Evolutionary conservation across 1,139 yeast genomes (phyloP).

Genomic region (Spencermartinsiella ligniputridi): DNA sequence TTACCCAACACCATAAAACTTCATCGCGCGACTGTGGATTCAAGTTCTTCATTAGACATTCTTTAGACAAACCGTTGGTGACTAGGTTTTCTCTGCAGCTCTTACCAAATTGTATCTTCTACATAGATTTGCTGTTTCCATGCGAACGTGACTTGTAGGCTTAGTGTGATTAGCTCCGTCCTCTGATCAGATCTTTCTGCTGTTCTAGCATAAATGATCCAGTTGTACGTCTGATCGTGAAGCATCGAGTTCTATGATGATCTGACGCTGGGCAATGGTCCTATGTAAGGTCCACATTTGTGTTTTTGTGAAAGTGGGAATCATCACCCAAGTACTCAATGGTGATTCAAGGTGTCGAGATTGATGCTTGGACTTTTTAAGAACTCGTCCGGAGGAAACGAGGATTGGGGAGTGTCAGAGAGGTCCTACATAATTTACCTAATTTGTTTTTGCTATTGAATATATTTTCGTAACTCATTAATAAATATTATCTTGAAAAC

Average conservation of each 20-base stretch:
- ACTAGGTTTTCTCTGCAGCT: background rate
- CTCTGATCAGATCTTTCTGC: conserved; percentile 1
- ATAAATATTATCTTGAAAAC: background rate
- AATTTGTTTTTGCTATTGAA: background rate
- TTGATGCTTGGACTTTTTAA: conserved; percentile 40
- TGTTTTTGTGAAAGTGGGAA: background rate
- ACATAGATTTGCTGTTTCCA: background rate
- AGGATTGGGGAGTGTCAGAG: conserved; percentile 59
- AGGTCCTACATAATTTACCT: conserved; percentile 38
- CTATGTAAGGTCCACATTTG: conserved; percentile 1
- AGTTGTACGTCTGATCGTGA: background rate
- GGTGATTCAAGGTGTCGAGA: conserved; percentile 47
- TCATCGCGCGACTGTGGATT: too few species aligned
- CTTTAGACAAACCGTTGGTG: conserved; percentile 21
- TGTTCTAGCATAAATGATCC: background rate
- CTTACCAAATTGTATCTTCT: conserved; percentile 7
- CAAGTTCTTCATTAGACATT: too few species aligned
- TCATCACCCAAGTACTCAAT: conserved; percentile 4
- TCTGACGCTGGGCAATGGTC: conserved; percentile 3
- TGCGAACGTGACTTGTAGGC: conserved; percentile 1
- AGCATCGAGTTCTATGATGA: conserved; percentile 2
- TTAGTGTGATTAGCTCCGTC: conserved; percentile 1
- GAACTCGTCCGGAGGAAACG: conserved; percentile 50
- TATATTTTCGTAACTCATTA: too few species aligned
- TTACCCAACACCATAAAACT: too few species aligned